Evolutionary conservation across 2,329 filamentous ascomycete genomes (phyloP), one percentile per base, ranked within the genome.

Genomic region (Neopestalotiopsis clavispora): DNA sequence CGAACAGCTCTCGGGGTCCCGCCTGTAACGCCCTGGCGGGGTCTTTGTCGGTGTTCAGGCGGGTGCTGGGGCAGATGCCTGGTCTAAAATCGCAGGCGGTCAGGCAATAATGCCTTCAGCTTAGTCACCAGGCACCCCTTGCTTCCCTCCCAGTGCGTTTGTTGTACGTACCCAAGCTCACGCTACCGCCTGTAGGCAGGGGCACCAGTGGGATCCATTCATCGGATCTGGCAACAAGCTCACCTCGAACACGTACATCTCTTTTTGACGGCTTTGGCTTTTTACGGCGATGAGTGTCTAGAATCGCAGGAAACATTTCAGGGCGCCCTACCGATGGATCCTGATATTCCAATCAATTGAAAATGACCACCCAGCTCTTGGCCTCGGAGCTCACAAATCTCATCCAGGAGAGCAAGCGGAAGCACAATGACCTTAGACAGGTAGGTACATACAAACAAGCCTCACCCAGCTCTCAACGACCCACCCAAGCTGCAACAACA

Each of bases 321-420:
- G 38, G 6, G 23, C 34, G 59, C 9, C 52, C 28, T 38, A 42
- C 72, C 71, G 70, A 76, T 76, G 75, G 74, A 76, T 68, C 66
- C 69, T 72, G 65, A 56, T 68, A 64, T 65, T 65, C 69, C 65
- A 59, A 56, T 60, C 70, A 72, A 73, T 75, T 75, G 80, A 91
- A 84, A 76, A 97, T 97, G 94, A 97, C 94, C 80, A 92, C 94
- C 76, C 94, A 97, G 87, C 91, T 97, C 77, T 88, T 98, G 76
- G 90, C 91, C 78, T 91, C 93, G 69, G 95, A 98, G 87, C 89
- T 98, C 80, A 89, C 92, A 77, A 97, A 94, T 83, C 89, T 98
- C 79, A 92, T 97, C 76, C 94, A 97, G 81, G 96, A 99, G 84
- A 96, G 95, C 79, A 98, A 97, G 83, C 90, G 95, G 76, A 98